These are phyloP conservation scores for Backusella parvicylindrica DNA, from an alignment of 192 early-diverging fungal genomes.

Conservation along the genomic window DNA sequence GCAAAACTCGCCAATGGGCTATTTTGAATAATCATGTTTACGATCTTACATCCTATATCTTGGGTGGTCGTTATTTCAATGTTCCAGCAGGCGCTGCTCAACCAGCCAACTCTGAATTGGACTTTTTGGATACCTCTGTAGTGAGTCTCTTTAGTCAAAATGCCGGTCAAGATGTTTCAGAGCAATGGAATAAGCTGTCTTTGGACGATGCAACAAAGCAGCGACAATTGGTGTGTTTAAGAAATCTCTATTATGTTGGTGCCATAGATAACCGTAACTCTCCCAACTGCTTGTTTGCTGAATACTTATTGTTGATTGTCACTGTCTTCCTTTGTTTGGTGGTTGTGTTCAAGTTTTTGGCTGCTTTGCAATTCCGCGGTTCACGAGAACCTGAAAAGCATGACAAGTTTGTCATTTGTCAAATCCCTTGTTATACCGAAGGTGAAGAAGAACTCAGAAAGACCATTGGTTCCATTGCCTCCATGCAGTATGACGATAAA, in stretches of 20 bases:
- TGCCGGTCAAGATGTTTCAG: slow-evolving; percentile 62
- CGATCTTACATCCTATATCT: slow-evolving; percentile 69
- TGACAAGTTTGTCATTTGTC: slow-evolving; percentile 94
- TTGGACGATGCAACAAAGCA: slow-evolving; percentile 41
- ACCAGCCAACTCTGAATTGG: slow-evolving; percentile 36
- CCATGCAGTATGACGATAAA: slow-evolving; percentile 81
- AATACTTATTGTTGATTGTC: slow-evolving; percentile 79
- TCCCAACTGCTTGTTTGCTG: slow-evolving; percentile 72
- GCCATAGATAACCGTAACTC: slow-evolving; percentile 82
- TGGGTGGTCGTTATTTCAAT: slow-evolving; percentile 42
- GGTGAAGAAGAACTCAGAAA: slow-evolving; percentile 78
- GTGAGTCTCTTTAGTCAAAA: slow-evolving; percentile 63
- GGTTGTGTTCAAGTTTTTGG: slow-evolving; percentile 76
- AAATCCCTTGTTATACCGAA: slow-evolving; percentile 95
- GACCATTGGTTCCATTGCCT: slow-evolving; percentile 81
- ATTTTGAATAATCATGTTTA: slow-evolving; percentile 70
- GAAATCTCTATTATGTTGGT: slow-evolving; percentile 83
- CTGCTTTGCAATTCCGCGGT: slow-evolving; percentile 69
- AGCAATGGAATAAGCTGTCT: slow-evolving; percentile 53
- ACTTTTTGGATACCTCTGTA: slow-evolving; percentile 59
- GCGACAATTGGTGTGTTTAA: slow-evolving; percentile 69
- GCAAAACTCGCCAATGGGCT: slow-evolving; percentile 45
- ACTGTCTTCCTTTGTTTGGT: slow-evolving; percentile 81
- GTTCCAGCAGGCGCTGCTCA: slow-evolving; percentile 37
- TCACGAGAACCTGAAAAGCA: slow-evolving; percentile 76